A percentile compares a stretch with the other conserved stretches of the same genome.
Evolutionary conservation across 345 rosid genomes (phyloP).

Genomic region (Eucalyptus urophylla): DNA sequence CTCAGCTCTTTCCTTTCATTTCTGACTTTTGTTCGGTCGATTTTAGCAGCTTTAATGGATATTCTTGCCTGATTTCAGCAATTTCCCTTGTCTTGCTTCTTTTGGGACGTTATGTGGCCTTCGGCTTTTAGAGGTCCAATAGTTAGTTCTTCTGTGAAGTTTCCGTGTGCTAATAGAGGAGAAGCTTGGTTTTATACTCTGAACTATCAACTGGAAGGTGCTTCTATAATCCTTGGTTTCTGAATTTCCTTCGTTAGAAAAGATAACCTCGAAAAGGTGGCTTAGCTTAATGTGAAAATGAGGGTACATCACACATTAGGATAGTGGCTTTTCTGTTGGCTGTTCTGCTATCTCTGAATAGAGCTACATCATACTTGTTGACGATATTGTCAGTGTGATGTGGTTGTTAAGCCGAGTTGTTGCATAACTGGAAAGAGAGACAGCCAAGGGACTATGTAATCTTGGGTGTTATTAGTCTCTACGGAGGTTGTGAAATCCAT

Average conservation of each 20-base stretch:
- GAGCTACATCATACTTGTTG: neutral
- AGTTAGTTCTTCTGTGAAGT: neutral
- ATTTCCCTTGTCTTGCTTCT: neutral
- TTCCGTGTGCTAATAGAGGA: slow-evolving; percentile 48
- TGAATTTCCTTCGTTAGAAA: neutral
- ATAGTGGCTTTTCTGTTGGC: neutral
- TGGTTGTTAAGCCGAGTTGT: neutral
- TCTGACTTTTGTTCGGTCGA: neutral
- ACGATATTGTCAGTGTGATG: neutral
- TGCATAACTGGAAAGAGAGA: neutral
- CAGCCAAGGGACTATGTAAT: neutral
- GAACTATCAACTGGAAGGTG: neutral
- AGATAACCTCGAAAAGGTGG: neutral
- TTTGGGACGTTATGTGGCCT: neutral
- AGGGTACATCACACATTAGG: neutral
- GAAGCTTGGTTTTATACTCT: slow-evolving; percentile 72
- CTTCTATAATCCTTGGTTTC: neutral
- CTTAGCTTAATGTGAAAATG: neutral
- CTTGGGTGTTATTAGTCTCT: neutral
- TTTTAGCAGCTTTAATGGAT: neutral
- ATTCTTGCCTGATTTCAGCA: neutral
- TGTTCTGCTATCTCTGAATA: neutral
- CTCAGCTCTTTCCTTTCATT: neutral
- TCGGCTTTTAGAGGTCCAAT: neutral
- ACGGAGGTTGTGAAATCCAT: neutral